Evolutionary conservation across 345 rosid species (phyloP).

Genomic region (Citrus unshiu): DNA sequence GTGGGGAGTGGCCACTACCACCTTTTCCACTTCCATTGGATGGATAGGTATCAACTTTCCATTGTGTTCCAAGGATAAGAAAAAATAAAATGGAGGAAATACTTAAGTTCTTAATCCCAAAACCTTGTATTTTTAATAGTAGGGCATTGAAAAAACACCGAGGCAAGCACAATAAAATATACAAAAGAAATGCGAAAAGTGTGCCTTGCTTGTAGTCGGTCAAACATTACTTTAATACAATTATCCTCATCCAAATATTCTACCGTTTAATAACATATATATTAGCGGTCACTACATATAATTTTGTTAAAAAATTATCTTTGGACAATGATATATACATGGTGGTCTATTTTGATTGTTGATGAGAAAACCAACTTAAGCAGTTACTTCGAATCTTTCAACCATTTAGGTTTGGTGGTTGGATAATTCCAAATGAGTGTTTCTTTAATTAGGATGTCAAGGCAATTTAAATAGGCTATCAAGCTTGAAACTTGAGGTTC

Average conservation of each 20-base stretch:
- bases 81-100: slow-evolving; percentile 3
- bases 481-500: not conserved
- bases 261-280: not conserved
- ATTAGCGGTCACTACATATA: not conserved
- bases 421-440: not conserved
- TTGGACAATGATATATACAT: not conserved
- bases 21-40: slow-evolving; percentile 31
- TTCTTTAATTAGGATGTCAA: too few relatives aligned
- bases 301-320: not conserved
- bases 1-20: slow-evolving; percentile 33
- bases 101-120: slow-evolving; percentile 1
- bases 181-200: slow-evolving; percentile 21
- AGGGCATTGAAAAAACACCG: slow-evolving; percentile 13
- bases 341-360: not conserved
- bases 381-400: not conserved
- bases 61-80: slow-evolving; percentile 26
- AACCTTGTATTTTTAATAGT: slow-evolving; percentile 5
- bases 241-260: slow-evolving; percentile 12
- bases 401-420: not conserved
- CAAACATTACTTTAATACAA: slow-evolving; percentile 21
- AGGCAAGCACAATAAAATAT: slow-evolving; percentile 1
- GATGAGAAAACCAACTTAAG: not conserved
- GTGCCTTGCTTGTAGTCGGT: slow-evolving; percentile 23
- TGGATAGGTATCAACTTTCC: slow-evolving; percentile 20
- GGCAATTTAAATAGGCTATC: not conserved